phyloP scores from a whole-genome alignment of 2,329 filamentous ascomycete genomes.

The Penicillium brevicompactum region DNA sequence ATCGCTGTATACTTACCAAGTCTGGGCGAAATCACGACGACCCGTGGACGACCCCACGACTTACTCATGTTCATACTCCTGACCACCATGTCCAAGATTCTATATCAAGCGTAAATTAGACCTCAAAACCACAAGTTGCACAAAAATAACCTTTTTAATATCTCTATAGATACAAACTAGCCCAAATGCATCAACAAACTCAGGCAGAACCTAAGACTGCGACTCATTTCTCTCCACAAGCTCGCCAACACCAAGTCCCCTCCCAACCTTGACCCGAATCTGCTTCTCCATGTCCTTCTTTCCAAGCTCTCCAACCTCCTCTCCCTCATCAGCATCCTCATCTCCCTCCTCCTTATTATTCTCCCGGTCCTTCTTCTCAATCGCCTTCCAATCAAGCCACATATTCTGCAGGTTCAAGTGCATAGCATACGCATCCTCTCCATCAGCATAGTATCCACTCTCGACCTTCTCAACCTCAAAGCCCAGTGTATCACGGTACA shows the following conservation, averaged over 20 bases:
- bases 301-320: constrained; percentile 68
- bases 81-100: background rate
- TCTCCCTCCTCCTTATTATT: constrained; percentile 32
- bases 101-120: background rate
- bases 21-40: too few species aligned
- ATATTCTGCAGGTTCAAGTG: constrained; percentile 70
- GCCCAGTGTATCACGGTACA: constrained; percentile 89
- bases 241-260: constrained; percentile 73
- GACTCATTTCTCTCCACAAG: constrained; percentile 53
- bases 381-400: constrained; percentile 51
- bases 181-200: background rate
- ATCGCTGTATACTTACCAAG: background rate
- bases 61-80: background rate
- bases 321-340: constrained; percentile 63
- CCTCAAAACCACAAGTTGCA: background rate
- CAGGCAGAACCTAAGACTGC: constrained; percentile 9
- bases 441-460: constrained; percentile 75
- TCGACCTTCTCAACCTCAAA: constrained; percentile 77
- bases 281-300: constrained; percentile 61
- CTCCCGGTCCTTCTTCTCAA: constrained; percentile 43
- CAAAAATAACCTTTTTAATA: background rate
- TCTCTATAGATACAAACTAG: constrained; percentile 1
- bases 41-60: too few species aligned
- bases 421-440: constrained; percentile 96
- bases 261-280: constrained; percentile 83